A percentile compares a stretch with the other conserved stretches of the same genome.
phyloP scores from a whole-genome alignment of 2,329 filamentous ascomycete genomes.

The Apiospora aurea region DNA sequence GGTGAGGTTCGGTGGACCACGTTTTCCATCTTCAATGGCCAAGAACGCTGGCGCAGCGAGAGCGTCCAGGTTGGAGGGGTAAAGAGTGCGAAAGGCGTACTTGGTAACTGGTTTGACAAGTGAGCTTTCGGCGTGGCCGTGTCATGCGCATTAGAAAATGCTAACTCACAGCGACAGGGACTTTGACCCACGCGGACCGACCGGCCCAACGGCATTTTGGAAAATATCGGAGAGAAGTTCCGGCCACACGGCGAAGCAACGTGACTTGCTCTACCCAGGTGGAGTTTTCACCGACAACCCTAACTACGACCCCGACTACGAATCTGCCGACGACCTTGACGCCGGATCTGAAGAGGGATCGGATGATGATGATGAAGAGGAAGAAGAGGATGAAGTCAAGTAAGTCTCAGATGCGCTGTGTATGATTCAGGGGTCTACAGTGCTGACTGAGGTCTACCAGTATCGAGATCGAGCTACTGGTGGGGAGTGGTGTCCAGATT shows the following conservation, averaged over 20 bases:
- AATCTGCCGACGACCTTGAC: neutral
- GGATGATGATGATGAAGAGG: neutral
- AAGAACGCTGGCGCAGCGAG: conserved; percentile 80
- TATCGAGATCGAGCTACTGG: neutral
- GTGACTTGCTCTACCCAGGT: neutral
- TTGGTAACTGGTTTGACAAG: conserved; percentile 83
- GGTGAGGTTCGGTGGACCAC: conserved; percentile 80
- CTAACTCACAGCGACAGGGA: conserved; percentile 50
- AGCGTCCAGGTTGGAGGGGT: conserved; percentile 76
- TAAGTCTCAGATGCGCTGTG: neutral
- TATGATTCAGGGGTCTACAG: neutral
- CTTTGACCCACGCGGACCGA: conserved; percentile 70
- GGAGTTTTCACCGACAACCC: neutral
- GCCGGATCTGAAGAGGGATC: neutral
- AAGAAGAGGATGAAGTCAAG: neutral
- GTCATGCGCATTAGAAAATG: too few relatives aligned
- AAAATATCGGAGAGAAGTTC: conserved; percentile 58
- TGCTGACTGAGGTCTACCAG: neutral
- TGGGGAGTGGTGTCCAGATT: neutral
- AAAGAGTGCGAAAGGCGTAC: conserved; percentile 68
- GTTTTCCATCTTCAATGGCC: conserved; percentile 66
- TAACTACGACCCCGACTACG: conserved; percentile 10
- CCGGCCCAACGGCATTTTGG: conserved; percentile 73
- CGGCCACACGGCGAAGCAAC: conserved; percentile 51
- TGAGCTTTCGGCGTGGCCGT: conserved; percentile 42